Conservation (phyloP, 1,284 basidiomycete species). For the Malassezia furfur region DNA sequence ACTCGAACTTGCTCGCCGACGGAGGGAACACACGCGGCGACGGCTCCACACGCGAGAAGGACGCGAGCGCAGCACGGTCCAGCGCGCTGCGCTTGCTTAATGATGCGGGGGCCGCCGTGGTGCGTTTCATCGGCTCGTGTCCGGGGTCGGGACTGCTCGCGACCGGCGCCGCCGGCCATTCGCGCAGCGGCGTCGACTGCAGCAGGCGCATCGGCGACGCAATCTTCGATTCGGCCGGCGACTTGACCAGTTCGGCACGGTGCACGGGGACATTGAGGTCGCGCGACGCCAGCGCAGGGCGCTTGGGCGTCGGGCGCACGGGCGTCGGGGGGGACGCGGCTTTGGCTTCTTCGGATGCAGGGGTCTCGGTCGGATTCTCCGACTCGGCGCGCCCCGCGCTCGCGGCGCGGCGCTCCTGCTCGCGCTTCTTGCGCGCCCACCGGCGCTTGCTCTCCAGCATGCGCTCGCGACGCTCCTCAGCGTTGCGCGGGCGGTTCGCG, state of each 20-base stretch:
- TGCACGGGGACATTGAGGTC: constrained; percentile 6
- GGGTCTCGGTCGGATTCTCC: not conserved
- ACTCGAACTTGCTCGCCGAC: not conserved
- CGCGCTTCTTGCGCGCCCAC: constrained; percentile 53
- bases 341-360: not conserved
- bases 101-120: constrained; percentile 2
- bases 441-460: constrained; percentile 53
- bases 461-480: constrained; percentile 52
- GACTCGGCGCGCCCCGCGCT: constrained; percentile 13
- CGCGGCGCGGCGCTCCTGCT: constrained; percentile 33
- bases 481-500: constrained; percentile 52
- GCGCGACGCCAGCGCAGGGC: constrained; percentile 6
- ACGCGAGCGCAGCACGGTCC: constrained; percentile 21
- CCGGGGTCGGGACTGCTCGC: not conserved
- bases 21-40: not conserved
- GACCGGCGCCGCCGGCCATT: not conserved
- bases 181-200: constrained; percentile 15
- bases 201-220: constrained; percentile 5
- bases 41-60: constrained; percentile 21
- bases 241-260: constrained; percentile 2
- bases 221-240: constrained; percentile 6
- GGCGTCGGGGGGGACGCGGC: not conserved
- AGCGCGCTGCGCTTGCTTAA: constrained; percentile 6
- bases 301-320: constrained; percentile 8
- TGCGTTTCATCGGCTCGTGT: not conserved